Percentiles rank a stretch among this genome's conserved stretches.
Conservation (phyloP, 2,329 filamentous ascomycete species). For the Sporothrix phasma region DNA sequence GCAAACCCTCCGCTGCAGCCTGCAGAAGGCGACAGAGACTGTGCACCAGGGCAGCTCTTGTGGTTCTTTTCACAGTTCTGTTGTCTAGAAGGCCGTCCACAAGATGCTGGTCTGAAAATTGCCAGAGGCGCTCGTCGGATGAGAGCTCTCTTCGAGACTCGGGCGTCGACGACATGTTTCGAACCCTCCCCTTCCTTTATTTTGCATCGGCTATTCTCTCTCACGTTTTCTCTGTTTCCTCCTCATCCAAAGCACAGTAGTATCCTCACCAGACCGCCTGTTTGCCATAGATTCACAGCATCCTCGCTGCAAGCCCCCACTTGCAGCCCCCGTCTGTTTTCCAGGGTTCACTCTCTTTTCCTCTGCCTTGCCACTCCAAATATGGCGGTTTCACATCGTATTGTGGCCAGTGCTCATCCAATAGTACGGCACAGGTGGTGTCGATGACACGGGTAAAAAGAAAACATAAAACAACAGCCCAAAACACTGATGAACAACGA, state of each 20-base stretch:
- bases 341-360: too few species aligned
- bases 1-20: background rate
- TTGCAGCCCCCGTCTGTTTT: background rate
- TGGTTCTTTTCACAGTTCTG: too few species aligned
- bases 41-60: background rate
- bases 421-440: background rate
- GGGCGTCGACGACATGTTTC: conserved; percentile 6
- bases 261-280: background rate
- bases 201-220: too few species aligned
- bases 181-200: too few species aligned
- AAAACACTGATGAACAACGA: too few species aligned
- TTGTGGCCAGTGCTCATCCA: background rate
- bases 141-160: background rate
- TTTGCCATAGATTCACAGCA: too few species aligned
- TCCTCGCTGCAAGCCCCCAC: too few species aligned
- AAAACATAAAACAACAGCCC: background rate
- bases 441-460: background rate
- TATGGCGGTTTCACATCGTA: background rate
- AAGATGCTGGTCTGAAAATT: too few species aligned
- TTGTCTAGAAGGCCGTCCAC: too few species aligned
- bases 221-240: background rate
- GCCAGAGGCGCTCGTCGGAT: background rate
- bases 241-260: background rate
- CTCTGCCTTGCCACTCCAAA: background rate
- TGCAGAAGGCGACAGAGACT: background rate